Evolutionary conservation across 1,284 basidiomycete species (phyloP).

Genomic region (Sparassis latifolia): DNA sequence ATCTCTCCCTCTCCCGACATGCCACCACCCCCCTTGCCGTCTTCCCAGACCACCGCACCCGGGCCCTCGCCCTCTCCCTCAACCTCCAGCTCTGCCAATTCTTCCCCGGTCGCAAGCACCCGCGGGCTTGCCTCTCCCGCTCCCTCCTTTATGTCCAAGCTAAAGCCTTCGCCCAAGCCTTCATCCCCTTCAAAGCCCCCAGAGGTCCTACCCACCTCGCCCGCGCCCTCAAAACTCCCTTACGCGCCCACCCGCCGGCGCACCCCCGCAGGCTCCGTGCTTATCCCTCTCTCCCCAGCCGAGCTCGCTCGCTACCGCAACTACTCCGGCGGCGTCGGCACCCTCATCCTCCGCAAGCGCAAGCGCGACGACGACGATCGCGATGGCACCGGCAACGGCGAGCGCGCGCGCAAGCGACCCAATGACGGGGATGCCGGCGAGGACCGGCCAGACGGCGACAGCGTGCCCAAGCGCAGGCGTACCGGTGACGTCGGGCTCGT

Average conservation of each 20-base stretch:
- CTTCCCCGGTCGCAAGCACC: background rate
- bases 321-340: conserved; percentile 49
- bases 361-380: conserved; percentile 39
- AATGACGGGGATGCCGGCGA: conserved; percentile 41
- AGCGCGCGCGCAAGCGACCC: conserved; percentile 29
- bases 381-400: background rate
- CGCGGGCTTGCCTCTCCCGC: background rate
- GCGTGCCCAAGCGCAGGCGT: conserved; percentile 44
- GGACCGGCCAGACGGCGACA: conserved; percentile 21
- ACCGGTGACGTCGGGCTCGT: conserved; percentile 63
- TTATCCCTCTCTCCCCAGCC: conserved; percentile 54
- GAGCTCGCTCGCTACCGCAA: conserved; percentile 58
- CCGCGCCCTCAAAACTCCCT: conserved; percentile 31
- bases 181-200: conserved; percentile 14
- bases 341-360: conserved; percentile 50
- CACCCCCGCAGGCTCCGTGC: conserved; percentile 54
- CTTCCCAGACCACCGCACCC: conserved; percentile 13
- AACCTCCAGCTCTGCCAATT: background rate
- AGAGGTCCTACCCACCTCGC: conserved; percentile 13
- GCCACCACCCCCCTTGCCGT: conserved; percentile 18
- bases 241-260: conserved; percentile 58
- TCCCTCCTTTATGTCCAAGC: background rate
- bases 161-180: background rate
- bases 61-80: conserved; percentile 5
- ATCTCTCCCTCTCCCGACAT: conserved; percentile 21